Evolutionary conservation across 176 grass and related monocot genomes (phyloP).

Genomic region (Aegilops speltoides): DNA sequence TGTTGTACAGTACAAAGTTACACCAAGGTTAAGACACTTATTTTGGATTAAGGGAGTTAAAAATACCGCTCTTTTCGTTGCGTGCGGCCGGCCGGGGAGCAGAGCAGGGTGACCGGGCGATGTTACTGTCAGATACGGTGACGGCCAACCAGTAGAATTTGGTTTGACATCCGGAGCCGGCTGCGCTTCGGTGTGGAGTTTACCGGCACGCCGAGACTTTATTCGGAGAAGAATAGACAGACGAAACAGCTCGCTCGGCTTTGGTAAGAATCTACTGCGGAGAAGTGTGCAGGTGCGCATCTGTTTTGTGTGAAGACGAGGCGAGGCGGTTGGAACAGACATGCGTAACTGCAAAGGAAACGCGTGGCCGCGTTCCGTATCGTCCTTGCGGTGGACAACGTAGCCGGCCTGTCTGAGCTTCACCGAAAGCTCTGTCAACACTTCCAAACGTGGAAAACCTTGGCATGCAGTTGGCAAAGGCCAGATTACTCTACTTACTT

Average conservation of each 20-base stretch:
- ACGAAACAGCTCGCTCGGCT: background rate
- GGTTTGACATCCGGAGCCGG: background rate
- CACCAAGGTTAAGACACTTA: no score
- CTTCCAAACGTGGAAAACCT: background rate
- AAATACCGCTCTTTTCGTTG: background rate
- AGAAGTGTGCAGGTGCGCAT: background rate
- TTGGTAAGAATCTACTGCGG: background rate
- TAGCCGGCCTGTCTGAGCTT: background rate
- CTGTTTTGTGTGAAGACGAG: slow-evolving; percentile 36
- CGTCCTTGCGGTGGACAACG: background rate
- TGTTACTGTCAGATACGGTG: background rate
- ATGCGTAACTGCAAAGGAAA: background rate
- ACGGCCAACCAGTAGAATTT: background rate
- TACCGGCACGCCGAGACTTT: background rate
- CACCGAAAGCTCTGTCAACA: background rate
- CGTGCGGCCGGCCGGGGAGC: slow-evolving; percentile 19
- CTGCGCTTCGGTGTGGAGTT: background rate
- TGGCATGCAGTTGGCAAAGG: background rate
- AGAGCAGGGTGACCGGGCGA: background rate
- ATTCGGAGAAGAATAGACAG: background rate
- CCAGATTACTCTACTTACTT: background rate
- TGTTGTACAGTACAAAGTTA: background rate
- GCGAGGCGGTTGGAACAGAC: slow-evolving; percentile 30
- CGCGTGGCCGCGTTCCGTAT: background rate
- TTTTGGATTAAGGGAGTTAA: no score